A percentile compares a stretch with the other conserved stretches of the same genome.
phyloP scores from a whole-genome alignment of 176 grass and related monocot genomes.

The Otatea glauca region DNA sequence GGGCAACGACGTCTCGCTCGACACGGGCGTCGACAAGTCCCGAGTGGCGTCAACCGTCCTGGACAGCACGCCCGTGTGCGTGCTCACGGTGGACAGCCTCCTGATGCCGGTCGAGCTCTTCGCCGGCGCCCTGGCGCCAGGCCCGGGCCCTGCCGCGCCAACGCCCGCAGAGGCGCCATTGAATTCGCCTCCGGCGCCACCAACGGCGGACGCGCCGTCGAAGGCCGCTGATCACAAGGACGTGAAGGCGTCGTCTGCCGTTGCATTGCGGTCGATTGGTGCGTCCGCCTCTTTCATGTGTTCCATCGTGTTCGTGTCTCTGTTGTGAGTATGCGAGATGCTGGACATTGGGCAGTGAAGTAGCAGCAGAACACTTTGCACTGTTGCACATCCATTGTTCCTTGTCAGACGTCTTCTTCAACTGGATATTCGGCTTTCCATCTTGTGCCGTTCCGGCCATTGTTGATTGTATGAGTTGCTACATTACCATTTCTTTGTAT shows the following conservation, averaged over 20 bases:
- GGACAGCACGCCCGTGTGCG: conserved; percentile 70
- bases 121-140: conserved; percentile 39
- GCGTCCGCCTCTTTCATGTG: conserved; percentile 33
- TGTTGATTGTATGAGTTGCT: conserved; percentile 25
- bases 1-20: conserved; percentile 75
- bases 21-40: conserved; percentile 68
- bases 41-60: conserved; percentile 77
- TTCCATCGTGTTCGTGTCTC: conserved; percentile 36
- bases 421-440: background rate
- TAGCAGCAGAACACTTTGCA: background rate
- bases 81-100: conserved; percentile 75
- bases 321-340: conserved; percentile 43
- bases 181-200: conserved; percentile 36
- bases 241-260: conserved; percentile 33
- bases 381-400: background rate
- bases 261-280: background rate
- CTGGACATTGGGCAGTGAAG: background rate
- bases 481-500: background rate
- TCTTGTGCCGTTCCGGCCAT: background rate
- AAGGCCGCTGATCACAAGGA: conserved; percentile 56
- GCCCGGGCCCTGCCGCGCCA: conserved; percentile 43
- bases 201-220: conserved; percentile 44
- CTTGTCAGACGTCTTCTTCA: background rate
- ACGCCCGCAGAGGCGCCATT: background rate
- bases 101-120: conserved; percentile 78